Conservation (phyloP, 129 eudicot genomes). For the Lonicera japonica region DNA sequence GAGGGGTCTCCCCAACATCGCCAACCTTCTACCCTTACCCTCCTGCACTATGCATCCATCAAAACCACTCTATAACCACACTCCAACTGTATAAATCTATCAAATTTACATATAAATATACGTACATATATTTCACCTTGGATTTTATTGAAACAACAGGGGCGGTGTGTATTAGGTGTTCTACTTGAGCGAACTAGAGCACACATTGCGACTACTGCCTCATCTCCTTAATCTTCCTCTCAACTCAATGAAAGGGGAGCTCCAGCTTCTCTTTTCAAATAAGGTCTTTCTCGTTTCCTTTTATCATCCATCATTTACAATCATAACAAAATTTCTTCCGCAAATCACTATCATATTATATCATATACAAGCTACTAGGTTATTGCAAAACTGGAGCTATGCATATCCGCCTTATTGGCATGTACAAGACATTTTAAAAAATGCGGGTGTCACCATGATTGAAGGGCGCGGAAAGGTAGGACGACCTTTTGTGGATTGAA, state of each 20-base stretch:
- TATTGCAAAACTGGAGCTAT: conserved; percentile 62
- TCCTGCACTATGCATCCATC: too few species aligned
- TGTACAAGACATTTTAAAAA: conserved; percentile 83
- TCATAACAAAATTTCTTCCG: too few species aligned
- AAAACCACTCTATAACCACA: too few species aligned
- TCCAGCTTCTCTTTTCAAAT: conserved; percentile 71
- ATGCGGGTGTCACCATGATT: conserved; percentile 72
- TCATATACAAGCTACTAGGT: too few species aligned
- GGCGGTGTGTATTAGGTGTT: conserved; percentile 65
- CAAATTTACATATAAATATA: too few species aligned
- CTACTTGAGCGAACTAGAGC: conserved; percentile 65
- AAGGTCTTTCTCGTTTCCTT: conserved; percentile 40
- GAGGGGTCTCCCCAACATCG: too few species aligned
- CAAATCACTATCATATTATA: too few species aligned
- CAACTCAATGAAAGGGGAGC: conserved; percentile 60
- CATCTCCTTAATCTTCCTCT: conserved; percentile 59
- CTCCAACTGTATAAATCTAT: too few species aligned
- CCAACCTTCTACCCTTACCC: too few species aligned
- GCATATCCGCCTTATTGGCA: conserved; percentile 80
- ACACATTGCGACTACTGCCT: conserved; percentile 63
- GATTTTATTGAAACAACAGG: too few species aligned
- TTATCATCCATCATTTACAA: too few species aligned
- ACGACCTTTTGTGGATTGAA: conserved; percentile 5
- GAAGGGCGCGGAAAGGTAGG: conserved; percentile 99
- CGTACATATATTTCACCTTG: too few species aligned